Percentiles rank a stretch among this genome's conserved stretches.
These are phyloP conservation scores for Echinosophora koreensis DNA, from an alignment of 306 rosid genomes.

Conservation along the genomic window DNA sequence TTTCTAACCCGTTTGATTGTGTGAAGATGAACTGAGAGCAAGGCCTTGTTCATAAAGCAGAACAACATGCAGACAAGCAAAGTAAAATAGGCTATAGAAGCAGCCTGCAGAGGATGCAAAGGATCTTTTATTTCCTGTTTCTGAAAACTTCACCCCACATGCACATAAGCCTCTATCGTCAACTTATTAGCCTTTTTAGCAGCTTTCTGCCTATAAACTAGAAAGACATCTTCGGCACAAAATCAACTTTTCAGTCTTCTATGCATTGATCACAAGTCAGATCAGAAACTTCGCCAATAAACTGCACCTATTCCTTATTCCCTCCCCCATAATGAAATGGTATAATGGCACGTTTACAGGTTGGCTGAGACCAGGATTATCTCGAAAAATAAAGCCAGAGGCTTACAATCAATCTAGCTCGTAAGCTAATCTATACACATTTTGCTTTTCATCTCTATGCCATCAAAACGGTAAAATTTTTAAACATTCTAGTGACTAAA, in stretches of 20 bases:
- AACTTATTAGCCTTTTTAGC: slow-evolving; percentile 45
- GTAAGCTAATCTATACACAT: background rate
- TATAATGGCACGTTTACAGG: slow-evolving; percentile 26
- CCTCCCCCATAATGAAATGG: slow-evolving; percentile 17
- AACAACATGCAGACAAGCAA: slow-evolving; percentile 55
- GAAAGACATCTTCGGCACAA: slow-evolving; percentile 26
- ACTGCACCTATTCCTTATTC: slow-evolving; percentile 19
- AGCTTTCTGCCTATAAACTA: background rate
- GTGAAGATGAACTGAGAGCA: slow-evolving; percentile 33
- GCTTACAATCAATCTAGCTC: slow-evolving; percentile 2
- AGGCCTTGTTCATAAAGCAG: slow-evolving; percentile 28
- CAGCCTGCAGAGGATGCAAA: slow-evolving; percentile 57
- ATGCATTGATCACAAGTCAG: background rate
- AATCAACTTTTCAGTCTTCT: slow-evolving; percentile 10
- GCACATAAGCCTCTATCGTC: slow-evolving; percentile 38
- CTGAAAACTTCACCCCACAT: slow-evolving; percentile 31
- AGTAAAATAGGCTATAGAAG: slow-evolving; percentile 53
- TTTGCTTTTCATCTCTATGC: background rate
- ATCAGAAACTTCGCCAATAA: slow-evolving; percentile 26
- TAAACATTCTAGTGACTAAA: background rate
- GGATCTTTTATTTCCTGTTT: slow-evolving; percentile 47
- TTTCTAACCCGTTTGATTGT: slow-evolving; percentile 29
- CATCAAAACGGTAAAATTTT: background rate
- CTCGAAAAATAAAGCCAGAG: background rate
- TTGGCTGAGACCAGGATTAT: background rate